phyloP scores from a whole-genome alignment of 768 basidiomycete genomes.

The Lactarius hengduanensis region DNA sequence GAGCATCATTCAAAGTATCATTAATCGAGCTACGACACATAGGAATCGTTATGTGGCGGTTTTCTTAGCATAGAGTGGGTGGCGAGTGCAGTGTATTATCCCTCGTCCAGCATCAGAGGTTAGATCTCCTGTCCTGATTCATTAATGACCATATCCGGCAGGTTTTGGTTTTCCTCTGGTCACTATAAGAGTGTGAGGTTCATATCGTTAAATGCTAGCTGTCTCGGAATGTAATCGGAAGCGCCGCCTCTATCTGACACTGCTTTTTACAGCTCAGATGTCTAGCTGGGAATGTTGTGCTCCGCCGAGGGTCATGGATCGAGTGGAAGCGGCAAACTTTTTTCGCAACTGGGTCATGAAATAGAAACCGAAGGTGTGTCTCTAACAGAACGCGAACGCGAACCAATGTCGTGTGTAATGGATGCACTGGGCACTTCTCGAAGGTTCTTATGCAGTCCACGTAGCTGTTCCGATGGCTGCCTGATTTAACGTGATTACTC shows the following conservation, averaged over 20 bases:
- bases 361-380: neutral
- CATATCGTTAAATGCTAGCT: neutral
- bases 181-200: neutral
- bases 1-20: neutral
- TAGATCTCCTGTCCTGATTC: neutral
- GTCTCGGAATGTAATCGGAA: neutral
- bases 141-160: neutral
- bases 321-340: neutral
- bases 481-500: neutral
- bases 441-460: neutral
- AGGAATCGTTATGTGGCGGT: neutral
- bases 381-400: neutral
- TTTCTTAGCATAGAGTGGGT: neutral
- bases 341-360: neutral
- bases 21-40: neutral
- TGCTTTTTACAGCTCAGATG: neutral
- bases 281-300: neutral
- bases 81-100: neutral
- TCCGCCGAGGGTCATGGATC: neutral
- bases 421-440: neutral
- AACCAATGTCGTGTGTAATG: neutral
- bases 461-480: neutral
- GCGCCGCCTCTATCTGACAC: neutral
- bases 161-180: neutral
- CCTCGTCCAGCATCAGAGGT: neutral